phyloP scores from a whole-genome alignment of 192 early-diverging fungal genomes.

The Phlyctochytrium bullatum region DNA sequence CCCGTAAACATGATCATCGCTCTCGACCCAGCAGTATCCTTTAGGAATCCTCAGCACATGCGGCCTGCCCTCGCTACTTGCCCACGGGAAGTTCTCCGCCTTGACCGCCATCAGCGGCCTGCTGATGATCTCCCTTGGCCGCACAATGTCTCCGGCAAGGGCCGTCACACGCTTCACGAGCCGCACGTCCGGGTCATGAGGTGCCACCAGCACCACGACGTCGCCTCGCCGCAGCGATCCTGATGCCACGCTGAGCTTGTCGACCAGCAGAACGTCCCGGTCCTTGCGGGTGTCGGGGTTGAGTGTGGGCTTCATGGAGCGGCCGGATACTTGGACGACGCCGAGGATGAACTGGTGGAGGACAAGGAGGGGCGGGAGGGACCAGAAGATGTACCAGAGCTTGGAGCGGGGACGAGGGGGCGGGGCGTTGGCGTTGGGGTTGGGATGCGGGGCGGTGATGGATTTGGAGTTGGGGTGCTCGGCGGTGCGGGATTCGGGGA shows the following conservation, averaged over 20 bases:
- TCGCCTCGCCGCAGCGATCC: slow-evolving; percentile 16
- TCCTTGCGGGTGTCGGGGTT: slow-evolving; percentile 25
- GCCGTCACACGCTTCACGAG: slow-evolving; percentile 87
- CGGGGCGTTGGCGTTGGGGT: too few relatives aligned
- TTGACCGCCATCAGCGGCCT: slow-evolving; percentile 7
- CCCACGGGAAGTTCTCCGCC: slow-evolving; percentile 5
- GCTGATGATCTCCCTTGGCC: slow-evolving; percentile 34
- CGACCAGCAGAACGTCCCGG: slow-evolving; percentile 12
- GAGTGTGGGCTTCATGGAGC: slow-evolving; percentile 21
- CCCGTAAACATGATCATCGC: slow-evolving; percentile 24
- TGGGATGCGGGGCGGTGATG: too few relatives aligned
- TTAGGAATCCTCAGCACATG: slow-evolving; percentile 16
- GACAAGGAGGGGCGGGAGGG: slow-evolving; percentile 15
- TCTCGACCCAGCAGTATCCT: slow-evolving; percentile 34
- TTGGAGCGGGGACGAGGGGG: neutral
- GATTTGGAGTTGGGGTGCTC: too few relatives aligned
- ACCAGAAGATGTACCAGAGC: neutral
- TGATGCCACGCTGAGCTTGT: slow-evolving; percentile 11
- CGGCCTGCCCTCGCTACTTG: neutral
- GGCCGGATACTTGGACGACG: slow-evolving; percentile 19
- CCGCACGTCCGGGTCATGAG: slow-evolving; percentile 62
- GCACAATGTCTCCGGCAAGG: slow-evolving; percentile 73
- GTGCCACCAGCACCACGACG: slow-evolving; percentile 49
- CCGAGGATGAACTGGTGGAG: slow-evolving; percentile 20
- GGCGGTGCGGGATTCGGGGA: too few relatives aligned